Conservation (phyloP, 1,284 basidiomycete genomes). For the Ganoderma lucidum region DNA sequence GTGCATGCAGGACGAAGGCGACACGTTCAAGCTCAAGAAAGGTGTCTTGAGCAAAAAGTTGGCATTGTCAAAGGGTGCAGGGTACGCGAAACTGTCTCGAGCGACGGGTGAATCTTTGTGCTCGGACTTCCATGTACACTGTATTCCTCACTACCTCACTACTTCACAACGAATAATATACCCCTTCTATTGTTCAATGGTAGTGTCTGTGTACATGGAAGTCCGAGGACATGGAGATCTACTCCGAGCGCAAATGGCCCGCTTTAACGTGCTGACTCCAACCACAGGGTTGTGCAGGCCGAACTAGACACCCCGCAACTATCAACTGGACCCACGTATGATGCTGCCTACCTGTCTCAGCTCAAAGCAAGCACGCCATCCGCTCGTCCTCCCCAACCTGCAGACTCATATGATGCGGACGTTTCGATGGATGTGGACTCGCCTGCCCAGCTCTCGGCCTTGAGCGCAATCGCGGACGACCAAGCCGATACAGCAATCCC, state of each 20-base stretch:
- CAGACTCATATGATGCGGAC: constrained; percentile 55
- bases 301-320: constrained; percentile 59
- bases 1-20: constrained; percentile 56
- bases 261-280: constrained; percentile 26
- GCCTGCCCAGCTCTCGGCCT: constrained; percentile 39
- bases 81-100: constrained; percentile 28
- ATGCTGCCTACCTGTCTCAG: constrained; percentile 80
- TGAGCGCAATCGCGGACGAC: constrained; percentile 24
- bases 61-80: constrained; percentile 57
- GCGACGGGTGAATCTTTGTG: constrained; percentile 12
- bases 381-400: constrained; percentile 54
- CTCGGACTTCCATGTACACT: constrained; percentile 31
- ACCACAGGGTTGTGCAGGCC: constrained; percentile 43
- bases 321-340: constrained; percentile 69
- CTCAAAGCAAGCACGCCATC: constrained; percentile 84
- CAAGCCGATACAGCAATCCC: constrained; percentile 64
- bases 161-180: constrained; percentile 16
- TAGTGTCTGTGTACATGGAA: constrained; percentile 23
- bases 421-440: constrained; percentile 58
- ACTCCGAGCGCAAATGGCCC: not conserved
- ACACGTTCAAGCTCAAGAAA: constrained; percentile 80
- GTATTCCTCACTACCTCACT: constrained; percentile 17
- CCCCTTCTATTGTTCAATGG: not conserved
- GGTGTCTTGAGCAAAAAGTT: constrained; percentile 75
- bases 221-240: constrained; percentile 15